phyloP scores from a whole-genome alignment of 148 eudicot genomes.

The Mesembryanthemum crystallinum region DNA sequence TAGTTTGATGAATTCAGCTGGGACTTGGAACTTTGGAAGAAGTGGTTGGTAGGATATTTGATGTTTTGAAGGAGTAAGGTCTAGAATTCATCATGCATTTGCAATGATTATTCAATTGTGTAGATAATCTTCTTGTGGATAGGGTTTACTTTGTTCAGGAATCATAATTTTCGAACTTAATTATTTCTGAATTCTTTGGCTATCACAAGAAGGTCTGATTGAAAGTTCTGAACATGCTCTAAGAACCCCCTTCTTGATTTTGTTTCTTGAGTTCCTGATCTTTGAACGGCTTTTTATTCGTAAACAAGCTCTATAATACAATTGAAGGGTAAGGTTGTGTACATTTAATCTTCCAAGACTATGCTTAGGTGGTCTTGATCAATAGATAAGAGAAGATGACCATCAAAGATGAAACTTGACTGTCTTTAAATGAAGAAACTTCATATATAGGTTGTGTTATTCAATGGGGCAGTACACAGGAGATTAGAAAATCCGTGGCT shows the following conservation, averaged over 20 bases:
- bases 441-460: background rate
- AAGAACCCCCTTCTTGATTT: no score
- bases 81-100: background rate
- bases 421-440: background rate
- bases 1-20: slow-evolving; percentile 14
- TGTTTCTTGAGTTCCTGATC: no score
- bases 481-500: no score
- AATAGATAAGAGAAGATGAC: no score
- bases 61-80: background rate
- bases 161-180: background rate
- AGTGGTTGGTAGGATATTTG: background rate
- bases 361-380: no score
- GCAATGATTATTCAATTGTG: background rate
- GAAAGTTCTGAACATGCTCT: no score
- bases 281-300: no score
- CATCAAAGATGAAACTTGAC: background rate
- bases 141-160: background rate
- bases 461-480: no score
- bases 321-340: no score
- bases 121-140: background rate
- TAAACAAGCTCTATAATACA: no score
- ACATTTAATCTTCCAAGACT: no score
- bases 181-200: background rate
- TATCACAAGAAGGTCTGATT: background rate
- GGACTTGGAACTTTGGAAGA: background rate